Evolutionary conservation across 805 yeast species (phyloP).

Genomic region (Wickerhamomyces queroliae): DNA sequence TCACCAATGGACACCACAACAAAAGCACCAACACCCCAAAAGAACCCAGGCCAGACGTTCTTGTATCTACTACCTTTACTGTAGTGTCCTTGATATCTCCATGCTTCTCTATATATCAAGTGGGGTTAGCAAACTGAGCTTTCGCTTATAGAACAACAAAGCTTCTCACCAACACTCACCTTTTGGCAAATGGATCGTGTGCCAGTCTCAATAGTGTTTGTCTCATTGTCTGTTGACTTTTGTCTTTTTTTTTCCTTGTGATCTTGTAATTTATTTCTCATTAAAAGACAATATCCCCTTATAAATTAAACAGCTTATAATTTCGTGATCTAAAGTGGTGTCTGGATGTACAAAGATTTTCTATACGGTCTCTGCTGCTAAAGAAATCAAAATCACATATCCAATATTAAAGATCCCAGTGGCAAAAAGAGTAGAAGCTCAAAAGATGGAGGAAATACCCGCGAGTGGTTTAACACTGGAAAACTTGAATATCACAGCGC

Average conservation of each 20-base stretch:
- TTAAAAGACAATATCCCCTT: too few species aligned
- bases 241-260: too few species aligned
- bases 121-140: not conserved
- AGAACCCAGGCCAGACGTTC: constrained; percentile 75
- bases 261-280: too few species aligned
- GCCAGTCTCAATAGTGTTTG: constrained; percentile 13
- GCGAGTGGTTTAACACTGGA: not conserved
- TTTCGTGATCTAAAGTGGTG: not conserved
- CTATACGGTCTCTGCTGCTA: too few species aligned
- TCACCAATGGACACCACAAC: constrained; percentile 46
- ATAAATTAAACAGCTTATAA: too few species aligned
- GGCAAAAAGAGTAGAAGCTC: too few species aligned
- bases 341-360: not conserved
- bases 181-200: constrained; percentile 45
- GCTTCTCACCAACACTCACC: constrained; percentile 24
- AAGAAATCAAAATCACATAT: too few species aligned
- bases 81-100: constrained; percentile 86
- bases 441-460: not conserved
- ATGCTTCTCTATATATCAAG: constrained; percentile 60
- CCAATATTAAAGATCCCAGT: too few species aligned
- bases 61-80: constrained; percentile 62
- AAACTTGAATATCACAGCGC: not conserved
- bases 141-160: not conserved
- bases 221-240: constrained; percentile 13
- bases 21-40: constrained; percentile 74